Evolutionary conservation across 352 stramenopile genomes (phyloP), one percentile per base, ranked within the genome.

Genomic region (Phytophthora sansomeana): DNA sequence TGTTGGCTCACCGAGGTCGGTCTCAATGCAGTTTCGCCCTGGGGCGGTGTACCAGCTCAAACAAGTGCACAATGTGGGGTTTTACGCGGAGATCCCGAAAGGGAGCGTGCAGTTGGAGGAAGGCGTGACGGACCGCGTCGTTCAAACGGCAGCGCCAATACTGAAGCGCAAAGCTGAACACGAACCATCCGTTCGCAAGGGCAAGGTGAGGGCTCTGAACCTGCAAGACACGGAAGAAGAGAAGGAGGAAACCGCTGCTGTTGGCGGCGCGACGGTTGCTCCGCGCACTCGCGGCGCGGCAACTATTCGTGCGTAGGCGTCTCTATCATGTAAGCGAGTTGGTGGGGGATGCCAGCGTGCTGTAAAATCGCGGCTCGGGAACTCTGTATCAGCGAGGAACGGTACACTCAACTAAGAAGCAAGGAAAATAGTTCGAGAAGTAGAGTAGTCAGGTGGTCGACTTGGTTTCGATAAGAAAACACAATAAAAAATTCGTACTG

Each of bases 51-150:
- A 51, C 56, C 46, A 57, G 21, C 36, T 64, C n/a, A 41, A 35
- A n/a, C 56, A 64, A 32, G 56, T 64, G 13, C 56, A 64, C 36
- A 57, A 29, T 28, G 28, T 57, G 26, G 56, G 57, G 19, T 64
- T 35, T 8, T 63, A 50, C 44, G 47, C 56, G 33, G n/a, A 64
- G 26, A 57, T 64, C 26, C 21, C 57, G 7, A 57, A 64, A 28
- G 33, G 44, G 16, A 64, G 46, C 36, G 35, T 51, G 5, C 44
- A 64, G 6, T 28, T 57, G 16, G 57, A 64, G 6, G 46, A 36
- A 1, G 28, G 35, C 17, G 32, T 19, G 4, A 17, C 43, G 8
- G 32, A 63, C 30, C n/a, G 55, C 16, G 16, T 49, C 9, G 32
- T 55, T 5, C 21, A 55, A 26, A 55, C 0, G 6, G 5, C 28